Evolutionary conservation across 139 green algal species (phyloP), one percentile per base, ranked within the genome.

Genomic region (Zygnema circumcarinatum): DNA sequence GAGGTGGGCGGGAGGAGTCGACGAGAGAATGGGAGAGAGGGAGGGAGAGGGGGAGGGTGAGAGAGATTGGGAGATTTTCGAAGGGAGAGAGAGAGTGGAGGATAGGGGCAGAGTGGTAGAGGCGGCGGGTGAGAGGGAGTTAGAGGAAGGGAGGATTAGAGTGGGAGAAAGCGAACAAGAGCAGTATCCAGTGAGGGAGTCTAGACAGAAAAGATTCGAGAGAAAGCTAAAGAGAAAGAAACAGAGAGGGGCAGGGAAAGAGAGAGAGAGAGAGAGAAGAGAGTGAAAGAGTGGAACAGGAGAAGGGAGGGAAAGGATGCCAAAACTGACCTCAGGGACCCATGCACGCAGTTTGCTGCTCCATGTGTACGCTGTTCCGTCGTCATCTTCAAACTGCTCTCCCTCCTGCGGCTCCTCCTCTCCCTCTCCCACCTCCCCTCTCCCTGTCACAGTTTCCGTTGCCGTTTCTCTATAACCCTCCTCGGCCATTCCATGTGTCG

Each of bases 301-400:
- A 3, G 32, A 53, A 74, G 36, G 20, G 75, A 83, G 75, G 53
- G 75, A 83, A 35, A 86, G 79, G 36, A 2, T 35, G 79, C 16
- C 3, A 54, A 38, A 2, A 76, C 68, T 73, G 1, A 88, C 89
- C 83, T 94, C 84, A 3, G 94, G 93, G 74, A 96, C 90, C 86
- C 96, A 99, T 83, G 95, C 95, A 0, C 94, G 84, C 47, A 94
- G 72, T 21, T 56, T n/a, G 0, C 41, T 29, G 86, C 96, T 93
- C 96, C 96, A 99, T 21, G 91, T 90, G 84, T 98, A 99, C 29
- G 85, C 25, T 0, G 96, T 99, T 31, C 96, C 96, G 72, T 99
- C 96, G 83, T 99, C 96, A 47, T 99, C 96, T 78, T 94, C 93
- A 90, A 99, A 99, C 2, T 94, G 41, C 42, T 90, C 86, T 32